Percentiles rank a stretch among this genome's conserved stretches.
Evolutionary conservation across 2,329 filamentous ascomycete species (phyloP).

Genomic region (Curvularia verruculosa): DNA sequence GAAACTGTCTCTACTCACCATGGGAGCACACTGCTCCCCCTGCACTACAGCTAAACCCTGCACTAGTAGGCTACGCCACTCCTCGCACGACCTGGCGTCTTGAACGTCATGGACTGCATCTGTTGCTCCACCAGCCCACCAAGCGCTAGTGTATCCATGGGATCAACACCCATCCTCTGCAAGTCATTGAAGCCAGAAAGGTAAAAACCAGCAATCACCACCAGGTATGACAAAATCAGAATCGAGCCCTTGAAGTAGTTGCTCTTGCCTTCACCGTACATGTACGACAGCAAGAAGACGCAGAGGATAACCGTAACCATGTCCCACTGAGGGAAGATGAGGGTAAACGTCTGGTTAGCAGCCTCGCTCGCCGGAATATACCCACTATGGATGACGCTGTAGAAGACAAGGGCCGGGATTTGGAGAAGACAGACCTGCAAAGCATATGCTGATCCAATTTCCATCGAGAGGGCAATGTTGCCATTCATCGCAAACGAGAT

Average conservation of each 20-base stretch:
- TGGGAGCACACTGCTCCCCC: background rate
- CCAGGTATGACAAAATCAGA: conserved; percentile 87
- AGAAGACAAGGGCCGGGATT: conserved; percentile 89
- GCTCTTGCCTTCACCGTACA: conserved; percentile 98
- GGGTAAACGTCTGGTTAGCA: conserved; percentile 70
- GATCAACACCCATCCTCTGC: conserved; percentile 49
- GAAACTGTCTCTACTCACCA: background rate
- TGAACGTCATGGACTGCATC: conserved; percentile 45
- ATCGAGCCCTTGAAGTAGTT: conserved; percentile 99
- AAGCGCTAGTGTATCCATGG: conserved; percentile 44
- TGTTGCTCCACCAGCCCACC: conserved; percentile 38
- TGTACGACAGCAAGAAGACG: conserved; percentile 94
- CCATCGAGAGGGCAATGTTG: conserved; percentile 98
- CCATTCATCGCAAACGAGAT: conserved; percentile 99
- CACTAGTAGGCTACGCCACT: conserved; percentile 37
- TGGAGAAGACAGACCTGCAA: conserved; percentile 95
- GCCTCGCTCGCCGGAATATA: conserved; percentile 62
- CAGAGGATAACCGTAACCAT: conserved; percentile 97
- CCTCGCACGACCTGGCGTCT: conserved; percentile 34
- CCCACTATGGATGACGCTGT: conserved; percentile 75
- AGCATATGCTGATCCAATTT: conserved; percentile 96
- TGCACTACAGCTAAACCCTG: background rate
- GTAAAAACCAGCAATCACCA: conserved; percentile 91
- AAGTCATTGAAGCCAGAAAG: conserved; percentile 71
- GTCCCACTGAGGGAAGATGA: conserved; percentile 98